phyloP scores from a whole-genome alignment of 2,329 filamentous ascomycete genomes.

The Pestalotiopsis sp. region DNA sequence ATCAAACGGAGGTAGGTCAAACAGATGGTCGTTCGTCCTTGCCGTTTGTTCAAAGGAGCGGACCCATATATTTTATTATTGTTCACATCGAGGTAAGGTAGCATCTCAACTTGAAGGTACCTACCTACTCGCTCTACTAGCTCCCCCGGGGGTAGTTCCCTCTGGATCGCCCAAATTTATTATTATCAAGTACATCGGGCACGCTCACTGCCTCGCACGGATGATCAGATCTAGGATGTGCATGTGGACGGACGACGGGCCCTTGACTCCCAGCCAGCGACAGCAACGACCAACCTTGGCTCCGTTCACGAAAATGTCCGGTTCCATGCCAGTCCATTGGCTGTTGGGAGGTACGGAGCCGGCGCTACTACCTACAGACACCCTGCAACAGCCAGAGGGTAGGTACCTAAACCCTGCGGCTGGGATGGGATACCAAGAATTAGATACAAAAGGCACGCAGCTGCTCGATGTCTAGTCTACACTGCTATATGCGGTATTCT shows the following conservation, averaged over 20 bases:
- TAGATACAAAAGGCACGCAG: too few species aligned
- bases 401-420: not conserved
- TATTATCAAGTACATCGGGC: not conserved
- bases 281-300: conserved; percentile 6
- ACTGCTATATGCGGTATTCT: conserved; percentile 1
- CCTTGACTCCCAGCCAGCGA: not conserved
- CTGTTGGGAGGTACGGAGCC: conserved; percentile 1
- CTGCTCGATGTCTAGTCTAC: too few species aligned
- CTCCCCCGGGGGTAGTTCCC: conserved; percentile 2
- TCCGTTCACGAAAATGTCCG: conserved; percentile 9
- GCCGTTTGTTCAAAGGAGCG: not conserved
- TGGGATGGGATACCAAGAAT: too few species aligned
- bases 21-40: not conserved
- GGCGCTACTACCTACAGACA: conserved; percentile 10
- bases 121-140: not conserved
- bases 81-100: not conserved
- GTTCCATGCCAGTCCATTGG: conserved; percentile 8
- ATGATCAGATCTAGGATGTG: not conserved
- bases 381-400: not conserved
- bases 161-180: not conserved
- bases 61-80: not conserved
- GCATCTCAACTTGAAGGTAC: not conserved
- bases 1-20: not conserved
- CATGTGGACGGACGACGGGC: not conserved
- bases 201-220: not conserved